Percentiles rank a stretch among this genome's conserved stretches.
Conservation (phyloP, 495 filamentous ascomycete species). For the Talaromyces adpressus region DNA sequence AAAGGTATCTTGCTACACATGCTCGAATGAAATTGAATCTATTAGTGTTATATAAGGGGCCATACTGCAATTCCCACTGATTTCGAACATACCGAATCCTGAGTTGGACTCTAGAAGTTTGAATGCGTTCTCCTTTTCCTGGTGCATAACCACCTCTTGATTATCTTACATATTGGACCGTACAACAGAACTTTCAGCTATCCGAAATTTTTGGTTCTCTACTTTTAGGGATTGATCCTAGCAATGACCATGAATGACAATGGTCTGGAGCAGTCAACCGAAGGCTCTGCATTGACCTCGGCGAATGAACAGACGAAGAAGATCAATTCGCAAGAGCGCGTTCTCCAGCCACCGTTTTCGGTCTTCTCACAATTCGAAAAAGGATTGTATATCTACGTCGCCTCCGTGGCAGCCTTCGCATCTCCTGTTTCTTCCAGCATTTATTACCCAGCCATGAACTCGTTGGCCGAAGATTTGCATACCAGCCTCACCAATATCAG, state of each 20-base stretch:
- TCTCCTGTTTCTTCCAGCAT: slow-evolving; percentile 67
- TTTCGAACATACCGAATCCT: not conserved
- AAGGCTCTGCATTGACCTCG: not conserved
- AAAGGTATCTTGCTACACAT: too few species aligned
- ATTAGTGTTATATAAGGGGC: not conserved
- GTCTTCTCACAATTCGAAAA: not conserved
- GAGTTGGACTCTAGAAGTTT: not conserved
- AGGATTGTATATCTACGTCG: slow-evolving; percentile 41
- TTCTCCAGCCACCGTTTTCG: not conserved
- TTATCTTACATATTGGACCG: not conserved
- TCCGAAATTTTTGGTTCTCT: not conserved
- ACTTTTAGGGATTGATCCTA: not conserved
- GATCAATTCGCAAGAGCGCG: not conserved
- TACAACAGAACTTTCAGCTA: not conserved
- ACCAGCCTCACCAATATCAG: slow-evolving; percentile 60
- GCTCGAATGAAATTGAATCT: not conserved
- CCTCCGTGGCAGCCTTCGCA: slow-evolving; percentile 56
- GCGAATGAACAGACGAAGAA: not conserved
- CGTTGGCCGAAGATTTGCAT: slow-evolving; percentile 49
- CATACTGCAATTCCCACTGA: not conserved
- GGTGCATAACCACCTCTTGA: not conserved
- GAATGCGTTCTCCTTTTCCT: not conserved
- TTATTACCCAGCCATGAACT: slow-evolving; percentile 65
- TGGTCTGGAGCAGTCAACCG: not conserved
- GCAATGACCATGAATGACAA: not conserved